These are phyloP conservation scores for Plicaturopsis crispa DNA, from an alignment of 768 basidiomycete genomes.

Conservation along the genomic window DNA sequence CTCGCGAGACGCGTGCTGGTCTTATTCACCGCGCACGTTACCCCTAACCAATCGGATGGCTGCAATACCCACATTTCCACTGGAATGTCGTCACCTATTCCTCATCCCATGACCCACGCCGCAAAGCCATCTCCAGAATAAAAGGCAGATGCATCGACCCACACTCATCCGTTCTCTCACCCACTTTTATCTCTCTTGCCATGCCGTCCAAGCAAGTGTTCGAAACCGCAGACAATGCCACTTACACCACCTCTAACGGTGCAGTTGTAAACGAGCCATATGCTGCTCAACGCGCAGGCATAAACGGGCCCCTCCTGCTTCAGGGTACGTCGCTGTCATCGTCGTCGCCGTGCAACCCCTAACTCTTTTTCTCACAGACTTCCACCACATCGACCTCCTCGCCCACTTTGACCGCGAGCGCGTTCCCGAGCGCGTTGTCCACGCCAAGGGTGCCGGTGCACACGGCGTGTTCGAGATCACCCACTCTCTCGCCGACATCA, in stretches of 20 bases:
- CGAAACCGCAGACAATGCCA: conserved; percentile 43
- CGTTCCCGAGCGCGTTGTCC: conserved; percentile 93
- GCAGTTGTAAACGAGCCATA: conserved; percentile 73
- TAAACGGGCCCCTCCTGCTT: conserved; percentile 76
- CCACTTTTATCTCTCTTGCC: no score
- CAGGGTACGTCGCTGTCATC: conserved; percentile 48
- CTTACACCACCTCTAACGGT: conserved; percentile 85
- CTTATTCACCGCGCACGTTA: no score
- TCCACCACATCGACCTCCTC: conserved; percentile 84
- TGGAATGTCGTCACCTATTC: no score
- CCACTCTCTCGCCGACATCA: conserved; percentile 76
- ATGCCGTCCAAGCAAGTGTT: conserved; percentile 66
- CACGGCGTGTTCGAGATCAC: conserved; percentile 93
- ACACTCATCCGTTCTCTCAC: no score
- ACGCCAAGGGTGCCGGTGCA: conserved; percentile 88
- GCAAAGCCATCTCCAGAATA: no score
- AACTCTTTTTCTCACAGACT: conserved; percentile 41
- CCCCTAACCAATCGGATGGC: no score
- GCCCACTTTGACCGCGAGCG: conserved; percentile 93
- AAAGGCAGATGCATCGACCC: no score
- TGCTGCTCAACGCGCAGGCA: conserved; percentile 67
- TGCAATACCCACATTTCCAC: no score
- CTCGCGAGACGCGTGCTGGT: no score
- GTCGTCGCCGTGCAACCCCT: not conserved
- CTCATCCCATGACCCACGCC: no score